Evolutionary conservation across 495 filamentous ascomycete species (phyloP).

Genomic region (Mycothermus thermophilus): DNA sequence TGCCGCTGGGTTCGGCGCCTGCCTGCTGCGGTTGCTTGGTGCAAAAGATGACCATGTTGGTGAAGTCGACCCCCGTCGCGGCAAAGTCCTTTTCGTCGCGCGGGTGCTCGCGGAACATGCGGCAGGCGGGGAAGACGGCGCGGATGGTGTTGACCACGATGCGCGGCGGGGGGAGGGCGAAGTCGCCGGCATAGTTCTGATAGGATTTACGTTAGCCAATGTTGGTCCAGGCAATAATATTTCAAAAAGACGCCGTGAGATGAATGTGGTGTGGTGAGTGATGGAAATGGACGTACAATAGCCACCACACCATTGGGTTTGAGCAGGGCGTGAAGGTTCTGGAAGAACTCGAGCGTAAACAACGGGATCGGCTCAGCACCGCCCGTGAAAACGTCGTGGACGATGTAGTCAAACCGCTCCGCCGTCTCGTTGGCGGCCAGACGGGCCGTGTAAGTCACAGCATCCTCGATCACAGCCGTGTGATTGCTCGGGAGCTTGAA

Average conservation of each 20-base stretch:
- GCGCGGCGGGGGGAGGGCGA: constrained; percentile 54
- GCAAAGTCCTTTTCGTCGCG: constrained; percentile 26
- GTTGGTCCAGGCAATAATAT: too few species aligned
- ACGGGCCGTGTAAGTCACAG: constrained; percentile 56
- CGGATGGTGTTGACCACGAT: constrained; percentile 60
- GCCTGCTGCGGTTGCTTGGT: constrained; percentile 27
- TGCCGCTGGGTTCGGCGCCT: too few species aligned
- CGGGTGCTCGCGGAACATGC: constrained; percentile 69
- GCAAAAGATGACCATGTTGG: constrained; percentile 80
- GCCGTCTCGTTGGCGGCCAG: constrained; percentile 22
- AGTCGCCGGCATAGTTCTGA: constrained; percentile 94
- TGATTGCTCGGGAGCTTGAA: constrained; percentile 71
- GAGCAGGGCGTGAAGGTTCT: constrained; percentile 51
- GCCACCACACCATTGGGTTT: constrained; percentile 72
- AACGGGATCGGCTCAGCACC: constrained; percentile 79
- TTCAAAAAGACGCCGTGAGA: too few species aligned
- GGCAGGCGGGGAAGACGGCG: constrained; percentile 62
- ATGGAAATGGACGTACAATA: constrained; percentile 46
- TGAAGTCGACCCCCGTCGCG: constrained; percentile 50
- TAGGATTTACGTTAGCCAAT: too few species aligned
- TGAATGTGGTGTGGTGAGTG: too few species aligned
- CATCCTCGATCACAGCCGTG: constrained; percentile 68
- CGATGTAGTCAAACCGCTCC: constrained; percentile 69
- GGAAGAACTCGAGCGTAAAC: constrained; percentile 75
- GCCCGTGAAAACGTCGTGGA: constrained; percentile 98